These are phyloP conservation scores for Ilyonectria robusta DNA, from an alignment of 2,329 filamentous ascomycete species.

Conservation along the genomic window DNA sequence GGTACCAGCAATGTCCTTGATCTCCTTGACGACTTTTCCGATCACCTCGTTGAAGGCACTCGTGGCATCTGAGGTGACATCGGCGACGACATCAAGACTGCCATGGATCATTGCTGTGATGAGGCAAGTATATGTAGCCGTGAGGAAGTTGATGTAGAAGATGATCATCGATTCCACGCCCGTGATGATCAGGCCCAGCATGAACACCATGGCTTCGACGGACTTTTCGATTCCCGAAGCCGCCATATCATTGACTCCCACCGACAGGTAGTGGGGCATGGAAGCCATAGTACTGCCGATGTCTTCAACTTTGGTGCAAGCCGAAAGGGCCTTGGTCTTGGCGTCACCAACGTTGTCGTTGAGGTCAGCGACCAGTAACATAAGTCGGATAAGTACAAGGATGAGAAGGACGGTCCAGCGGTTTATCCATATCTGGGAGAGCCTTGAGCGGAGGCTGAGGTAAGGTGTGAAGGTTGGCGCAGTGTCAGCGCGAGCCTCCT, in stretches of 20 bases:
- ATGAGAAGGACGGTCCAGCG: constrained; percentile 93
- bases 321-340: constrained; percentile 84
- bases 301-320: constrained; percentile 93
- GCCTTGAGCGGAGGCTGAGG: constrained; percentile 87
- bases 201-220: constrained; percentile 83
- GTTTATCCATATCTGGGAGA: constrained; percentile 98
- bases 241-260: constrained; percentile 89
- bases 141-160: constrained; percentile 93
- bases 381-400: constrained; percentile 84
- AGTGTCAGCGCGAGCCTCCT: constrained; percentile 64
- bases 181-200: constrained; percentile 84
- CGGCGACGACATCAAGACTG: constrained; percentile 77
- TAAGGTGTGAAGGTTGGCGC: constrained; percentile 87
- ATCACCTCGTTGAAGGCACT: constrained; percentile 65
- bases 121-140: constrained; percentile 90
- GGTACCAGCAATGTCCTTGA: constrained; percentile 71
- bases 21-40: constrained; percentile 68
- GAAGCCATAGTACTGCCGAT: constrained; percentile 96
- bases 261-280: constrained; percentile 95
- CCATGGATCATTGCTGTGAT: constrained; percentile 87
- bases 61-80: constrained; percentile 67
- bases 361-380: constrained; percentile 82
- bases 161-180: constrained; percentile 89
- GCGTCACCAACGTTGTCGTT: constrained; percentile 82
- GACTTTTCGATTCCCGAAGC: constrained; percentile 85